Conservation (phyloP, 306 rosid genomes). For the Ammopiptanthus mongolicus region DNA sequence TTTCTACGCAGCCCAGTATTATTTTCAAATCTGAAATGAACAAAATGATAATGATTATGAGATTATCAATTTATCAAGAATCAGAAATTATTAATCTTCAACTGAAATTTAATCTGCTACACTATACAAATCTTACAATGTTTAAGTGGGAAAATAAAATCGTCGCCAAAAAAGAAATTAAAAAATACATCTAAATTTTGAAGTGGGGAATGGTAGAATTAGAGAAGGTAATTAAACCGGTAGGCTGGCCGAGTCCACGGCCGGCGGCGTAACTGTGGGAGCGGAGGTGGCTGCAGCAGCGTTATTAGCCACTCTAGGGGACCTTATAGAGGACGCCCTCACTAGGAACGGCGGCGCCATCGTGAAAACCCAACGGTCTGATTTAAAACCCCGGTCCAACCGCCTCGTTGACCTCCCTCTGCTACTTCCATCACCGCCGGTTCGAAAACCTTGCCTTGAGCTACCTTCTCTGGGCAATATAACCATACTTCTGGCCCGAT, state of each 20-base stretch:
- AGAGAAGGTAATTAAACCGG: constrained; percentile 29
- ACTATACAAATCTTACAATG: constrained; percentile 17
- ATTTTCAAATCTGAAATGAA: neutral
- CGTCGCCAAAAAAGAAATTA: neutral
- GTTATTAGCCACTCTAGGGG: constrained; percentile 41
- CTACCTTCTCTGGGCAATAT: constrained; percentile 58
- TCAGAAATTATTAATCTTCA: neutral
- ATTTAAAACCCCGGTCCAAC: constrained; percentile 50
- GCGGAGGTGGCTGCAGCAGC: constrained; percentile 36
- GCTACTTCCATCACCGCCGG: constrained; percentile 56
- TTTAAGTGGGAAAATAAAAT: neutral
- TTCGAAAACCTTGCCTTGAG: constrained; percentile 54
- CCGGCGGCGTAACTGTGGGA: neutral
- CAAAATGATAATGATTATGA: neutral
- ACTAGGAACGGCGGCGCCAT: constrained; percentile 68
- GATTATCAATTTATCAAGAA: neutral
- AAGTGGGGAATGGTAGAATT: neutral
- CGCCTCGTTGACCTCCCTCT: constrained; percentile 42
- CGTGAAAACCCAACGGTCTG: constrained; percentile 78
- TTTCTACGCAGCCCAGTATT: no score
- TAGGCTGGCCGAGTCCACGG: constrained; percentile 27
- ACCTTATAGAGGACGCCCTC: constrained; percentile 62
- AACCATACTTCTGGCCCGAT: constrained; percentile 65
- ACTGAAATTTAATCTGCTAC: neutral
- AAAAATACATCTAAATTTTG: neutral